Evolutionary conservation across 306 rosid genomes (phyloP).

Genomic region (Aeschynomene evenia): DNA sequence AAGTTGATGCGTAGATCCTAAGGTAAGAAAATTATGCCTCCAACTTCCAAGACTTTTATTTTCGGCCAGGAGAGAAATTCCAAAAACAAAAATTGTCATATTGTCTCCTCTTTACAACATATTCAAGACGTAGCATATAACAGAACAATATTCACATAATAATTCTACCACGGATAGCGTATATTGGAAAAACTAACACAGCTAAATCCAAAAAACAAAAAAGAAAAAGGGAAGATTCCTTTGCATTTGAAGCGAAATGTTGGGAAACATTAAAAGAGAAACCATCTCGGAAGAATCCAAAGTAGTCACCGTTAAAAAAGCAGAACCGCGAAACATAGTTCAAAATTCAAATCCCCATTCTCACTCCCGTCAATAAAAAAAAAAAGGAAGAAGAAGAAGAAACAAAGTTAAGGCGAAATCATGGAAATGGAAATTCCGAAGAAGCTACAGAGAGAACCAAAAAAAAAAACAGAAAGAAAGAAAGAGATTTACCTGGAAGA

Average conservation of each 20-base stretch:
- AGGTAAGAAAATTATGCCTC: neutral
- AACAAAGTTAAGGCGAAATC: neutral
- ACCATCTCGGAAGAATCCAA: neutral
- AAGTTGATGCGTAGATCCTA: neutral
- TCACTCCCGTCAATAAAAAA: neutral
- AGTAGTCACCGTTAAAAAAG: neutral
- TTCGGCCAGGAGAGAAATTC: neutral
- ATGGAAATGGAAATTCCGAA: neutral
- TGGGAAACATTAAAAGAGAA: neutral
- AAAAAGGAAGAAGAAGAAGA: no score
- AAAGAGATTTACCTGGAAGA: neutral
- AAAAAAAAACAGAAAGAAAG: no score
- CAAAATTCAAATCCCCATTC: neutral
- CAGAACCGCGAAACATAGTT: neutral
- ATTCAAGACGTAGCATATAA: neutral
- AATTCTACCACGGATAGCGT: neutral
- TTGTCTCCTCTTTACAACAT: constrained; percentile 11
- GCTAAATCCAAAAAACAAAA: neutral
- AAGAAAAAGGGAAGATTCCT: neutral
- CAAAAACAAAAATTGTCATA: neutral
- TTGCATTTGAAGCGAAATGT: neutral
- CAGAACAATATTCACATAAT: neutral
- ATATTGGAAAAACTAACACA: neutral
- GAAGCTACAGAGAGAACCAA: neutral
- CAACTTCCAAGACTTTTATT: neutral